phyloP scores from a whole-genome alignment of 176 grass and related monocot species.

The Aegilops longissima region DNA sequence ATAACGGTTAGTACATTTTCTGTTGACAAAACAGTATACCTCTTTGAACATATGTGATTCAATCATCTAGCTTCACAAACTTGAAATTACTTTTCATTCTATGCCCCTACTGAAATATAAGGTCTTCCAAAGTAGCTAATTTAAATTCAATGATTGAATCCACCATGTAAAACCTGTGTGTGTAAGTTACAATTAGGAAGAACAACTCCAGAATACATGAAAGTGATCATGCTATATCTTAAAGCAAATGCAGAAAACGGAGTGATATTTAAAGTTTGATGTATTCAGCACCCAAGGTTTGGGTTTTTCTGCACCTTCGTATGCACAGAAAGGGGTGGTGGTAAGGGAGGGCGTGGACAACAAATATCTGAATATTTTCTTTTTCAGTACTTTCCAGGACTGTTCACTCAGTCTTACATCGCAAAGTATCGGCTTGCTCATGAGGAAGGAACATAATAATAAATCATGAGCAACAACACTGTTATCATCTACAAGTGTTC shows the following conservation, averaged over 20 bases:
- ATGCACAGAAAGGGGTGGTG: too few relatives aligned
- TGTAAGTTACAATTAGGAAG: background rate
- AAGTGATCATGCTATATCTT: background rate
- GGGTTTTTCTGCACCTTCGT: too few relatives aligned
- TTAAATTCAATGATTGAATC: background rate
- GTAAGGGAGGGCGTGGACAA: background rate
- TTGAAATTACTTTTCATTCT: background rate
- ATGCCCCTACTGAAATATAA: background rate
- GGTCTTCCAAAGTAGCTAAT: background rate
- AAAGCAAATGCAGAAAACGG: background rate
- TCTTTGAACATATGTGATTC: background rate
- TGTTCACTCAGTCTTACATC: background rate
- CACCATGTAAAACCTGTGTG: background rate
- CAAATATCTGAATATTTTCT: background rate
- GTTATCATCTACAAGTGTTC: background rate
- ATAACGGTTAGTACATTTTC: constrained; percentile 6
- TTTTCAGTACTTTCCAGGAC: background rate
- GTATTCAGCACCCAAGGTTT: background rate
- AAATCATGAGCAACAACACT: background rate
- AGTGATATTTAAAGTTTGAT: background rate
- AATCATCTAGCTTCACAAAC: background rate
- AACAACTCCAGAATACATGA: background rate
- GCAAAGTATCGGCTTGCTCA: background rate
- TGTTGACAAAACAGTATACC: background rate
- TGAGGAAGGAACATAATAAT: background rate